These are phyloP conservation scores for Fusarium sp. DNA, from an alignment of 2,329 filamentous ascomycete genomes.

Conservation along the genomic window DNA sequence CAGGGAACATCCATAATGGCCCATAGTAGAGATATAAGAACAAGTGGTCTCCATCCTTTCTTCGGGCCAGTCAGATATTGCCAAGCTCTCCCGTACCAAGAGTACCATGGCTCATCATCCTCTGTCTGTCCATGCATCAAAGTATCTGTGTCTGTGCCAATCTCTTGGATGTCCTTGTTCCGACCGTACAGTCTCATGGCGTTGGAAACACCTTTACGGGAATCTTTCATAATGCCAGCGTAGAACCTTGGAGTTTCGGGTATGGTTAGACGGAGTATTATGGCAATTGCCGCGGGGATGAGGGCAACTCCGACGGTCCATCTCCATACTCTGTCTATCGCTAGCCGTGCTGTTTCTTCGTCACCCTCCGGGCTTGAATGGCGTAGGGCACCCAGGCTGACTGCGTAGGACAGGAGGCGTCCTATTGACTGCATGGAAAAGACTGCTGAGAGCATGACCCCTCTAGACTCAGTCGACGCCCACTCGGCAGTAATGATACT, in stretches of 20 bases:
- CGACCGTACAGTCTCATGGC: slow-evolving; percentile 1
- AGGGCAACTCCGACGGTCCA: slow-evolving; percentile 6
- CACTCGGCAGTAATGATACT: slow-evolving; percentile 5
- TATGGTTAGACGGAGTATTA: slow-evolving; percentile 1
- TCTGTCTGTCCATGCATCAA: neutral
- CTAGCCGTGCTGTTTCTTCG: neutral
- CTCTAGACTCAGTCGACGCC: slow-evolving; percentile 6
- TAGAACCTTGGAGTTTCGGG: slow-evolving; percentile 8
- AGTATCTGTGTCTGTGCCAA: neutral
- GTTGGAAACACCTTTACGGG: neutral
- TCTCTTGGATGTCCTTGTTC: neutral
- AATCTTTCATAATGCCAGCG: slow-evolving; percentile 5
- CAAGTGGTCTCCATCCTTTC: slow-evolving; percentile 4
- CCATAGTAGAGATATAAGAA: slow-evolving; percentile 19
- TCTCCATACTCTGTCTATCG: neutral
- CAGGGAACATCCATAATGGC: slow-evolving; percentile 21
- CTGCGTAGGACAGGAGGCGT: neutral
- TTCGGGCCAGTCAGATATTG: slow-evolving; percentile 9
- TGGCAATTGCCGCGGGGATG: slow-evolving; percentile 1
- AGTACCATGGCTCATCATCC: neutral
- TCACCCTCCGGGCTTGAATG: neutral
- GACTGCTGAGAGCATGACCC: slow-evolving; percentile 1
- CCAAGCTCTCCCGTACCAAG: neutral
- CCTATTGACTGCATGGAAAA: slow-evolving; percentile 9
- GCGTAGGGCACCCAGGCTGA: neutral